phyloP scores from a whole-genome alignment of 2,329 filamentous ascomycete species.

The Onygenales sp. region DNA sequence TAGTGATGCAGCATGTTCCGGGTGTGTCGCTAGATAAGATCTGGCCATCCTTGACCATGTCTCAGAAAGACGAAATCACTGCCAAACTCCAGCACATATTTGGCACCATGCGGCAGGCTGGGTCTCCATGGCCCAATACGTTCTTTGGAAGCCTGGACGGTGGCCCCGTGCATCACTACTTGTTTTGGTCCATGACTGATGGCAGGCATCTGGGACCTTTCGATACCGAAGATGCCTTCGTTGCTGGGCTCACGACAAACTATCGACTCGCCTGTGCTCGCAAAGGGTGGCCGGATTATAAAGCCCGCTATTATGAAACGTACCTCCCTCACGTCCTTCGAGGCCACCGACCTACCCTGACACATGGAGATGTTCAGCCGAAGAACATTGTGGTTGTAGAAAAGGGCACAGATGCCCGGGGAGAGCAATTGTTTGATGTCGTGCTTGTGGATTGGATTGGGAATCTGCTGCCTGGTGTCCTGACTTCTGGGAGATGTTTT shows the following conservation, averaged over 20 bases:
- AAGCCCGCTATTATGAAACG: conserved; percentile 20
- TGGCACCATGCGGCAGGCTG: conserved; percentile 13
- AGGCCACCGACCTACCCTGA: conserved; percentile 21
- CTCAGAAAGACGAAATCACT: conserved; percentile 20
- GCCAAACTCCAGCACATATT: conserved; percentile 16
- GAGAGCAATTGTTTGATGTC: conserved; percentile 20
- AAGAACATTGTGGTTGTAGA: conserved; percentile 19
- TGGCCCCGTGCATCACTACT: conserved; percentile 16
- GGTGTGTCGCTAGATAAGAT: conserved; percentile 12
- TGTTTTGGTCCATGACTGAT: conserved; percentile 17
- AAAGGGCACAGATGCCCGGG: conserved; percentile 15
- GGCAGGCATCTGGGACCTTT: conserved; percentile 17
- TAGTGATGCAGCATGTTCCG: conserved; percentile 20
- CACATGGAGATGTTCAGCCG: conserved; percentile 22
- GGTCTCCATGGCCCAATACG: conserved; percentile 17
- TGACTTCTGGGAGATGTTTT: conserved; percentile 21
- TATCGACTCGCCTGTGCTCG: conserved; percentile 14
- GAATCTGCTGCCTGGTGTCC: conserved; percentile 20
- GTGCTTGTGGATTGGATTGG: conserved; percentile 22
- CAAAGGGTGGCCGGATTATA: conserved; percentile 17
- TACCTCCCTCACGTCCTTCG: conserved; percentile 17
- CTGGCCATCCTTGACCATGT: conserved; percentile 17
- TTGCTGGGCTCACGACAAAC: conserved; percentile 18
- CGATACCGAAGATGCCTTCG: conserved; percentile 15
- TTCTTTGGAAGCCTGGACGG: conserved; percentile 19